These are phyloP conservation scores for Pachysandra terminalis DNA, from an alignment of 164 flowering plant genomes.

Conservation along the genomic window DNA sequence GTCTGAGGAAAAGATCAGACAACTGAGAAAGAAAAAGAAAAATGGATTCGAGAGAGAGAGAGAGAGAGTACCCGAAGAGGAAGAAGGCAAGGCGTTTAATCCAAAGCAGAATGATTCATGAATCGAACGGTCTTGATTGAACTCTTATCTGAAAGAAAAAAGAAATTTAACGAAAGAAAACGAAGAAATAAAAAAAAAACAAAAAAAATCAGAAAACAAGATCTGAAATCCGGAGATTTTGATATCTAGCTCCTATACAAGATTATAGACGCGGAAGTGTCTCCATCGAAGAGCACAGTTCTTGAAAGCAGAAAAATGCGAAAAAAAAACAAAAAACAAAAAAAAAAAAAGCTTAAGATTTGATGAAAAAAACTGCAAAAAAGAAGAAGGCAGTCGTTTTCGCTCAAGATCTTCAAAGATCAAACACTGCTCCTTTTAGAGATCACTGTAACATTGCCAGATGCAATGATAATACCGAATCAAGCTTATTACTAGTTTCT, in stretches of 20 bases:
- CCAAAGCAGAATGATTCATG: constrained; percentile 1
- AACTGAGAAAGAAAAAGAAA: neutral
- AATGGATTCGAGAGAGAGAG: constrained; percentile 1
- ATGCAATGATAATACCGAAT: neutral
- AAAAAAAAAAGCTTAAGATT: no score
- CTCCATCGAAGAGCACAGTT: no score
- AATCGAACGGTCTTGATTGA: neutral
- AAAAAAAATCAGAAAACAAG: neutral
- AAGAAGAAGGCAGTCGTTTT: neutral
- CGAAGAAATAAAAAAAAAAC: neutral
- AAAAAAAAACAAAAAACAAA: no score
- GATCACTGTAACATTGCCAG: neutral
- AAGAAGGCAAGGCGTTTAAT: neutral
- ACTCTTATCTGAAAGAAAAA: no score
- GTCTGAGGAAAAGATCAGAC: constrained; percentile 1
- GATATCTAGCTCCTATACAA: neutral
- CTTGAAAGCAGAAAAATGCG: no score
- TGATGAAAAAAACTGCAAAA: neutral
- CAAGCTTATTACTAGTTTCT: neutral
- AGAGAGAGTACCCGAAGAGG: neutral
- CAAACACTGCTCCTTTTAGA: neutral
- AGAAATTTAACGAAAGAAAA: neutral
- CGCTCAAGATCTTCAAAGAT: neutral
- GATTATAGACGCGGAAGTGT: no score
- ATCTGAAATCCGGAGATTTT: neutral